Evolutionary conservation across 2,329 filamentous ascomycete genomes (phyloP).

Genomic region (Fusarium sp.): DNA sequence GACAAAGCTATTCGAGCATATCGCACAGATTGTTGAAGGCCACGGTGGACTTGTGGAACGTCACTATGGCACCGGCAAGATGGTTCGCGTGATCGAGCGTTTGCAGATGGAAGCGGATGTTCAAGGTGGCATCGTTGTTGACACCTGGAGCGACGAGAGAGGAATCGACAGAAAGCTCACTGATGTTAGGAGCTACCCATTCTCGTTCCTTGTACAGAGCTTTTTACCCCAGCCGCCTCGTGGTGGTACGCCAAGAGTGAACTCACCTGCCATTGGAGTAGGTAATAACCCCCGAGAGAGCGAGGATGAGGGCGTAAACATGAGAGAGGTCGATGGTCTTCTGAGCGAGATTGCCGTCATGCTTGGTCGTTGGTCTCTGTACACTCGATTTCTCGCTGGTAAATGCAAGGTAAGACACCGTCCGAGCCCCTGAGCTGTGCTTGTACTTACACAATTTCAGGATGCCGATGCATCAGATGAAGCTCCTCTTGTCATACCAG

Average conservation of each 20-base stretch:
- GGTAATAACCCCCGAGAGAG: conserved; percentile 68
- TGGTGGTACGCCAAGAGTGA: conserved; percentile 73
- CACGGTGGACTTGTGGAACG: conserved; percentile 92
- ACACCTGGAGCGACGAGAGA: conserved; percentile 94
- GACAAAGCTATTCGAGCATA: conserved; percentile 95
- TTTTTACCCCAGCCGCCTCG: conserved; percentile 80
- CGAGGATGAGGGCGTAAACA: conserved; percentile 93
- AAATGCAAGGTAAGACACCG: conserved; percentile 79
- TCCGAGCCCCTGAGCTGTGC: background rate
- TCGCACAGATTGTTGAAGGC: conserved; percentile 93
- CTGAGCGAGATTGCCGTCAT: conserved; percentile 91
- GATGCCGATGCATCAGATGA: conserved; percentile 64
- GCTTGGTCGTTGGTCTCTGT: conserved; percentile 93
- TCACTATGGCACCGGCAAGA: conserved; percentile 92
- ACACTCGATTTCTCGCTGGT: conserved; percentile 86
- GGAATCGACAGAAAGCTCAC: conserved; percentile 86
- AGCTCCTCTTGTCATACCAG: conserved; percentile 72
- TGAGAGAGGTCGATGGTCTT: conserved; percentile 93
- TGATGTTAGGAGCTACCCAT: conserved; percentile 97
- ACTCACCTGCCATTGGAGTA: conserved; percentile 77
- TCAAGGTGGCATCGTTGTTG: conserved; percentile 93
- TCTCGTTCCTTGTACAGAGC: conserved; percentile 95
- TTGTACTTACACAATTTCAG: conserved; percentile 52
- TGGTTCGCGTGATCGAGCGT: conserved; percentile 92
- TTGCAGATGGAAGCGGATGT: conserved; percentile 95